phyloP scores from a whole-genome alignment of 73 alveolate genomes.

The Paramecium pentaurelia region DNA sequence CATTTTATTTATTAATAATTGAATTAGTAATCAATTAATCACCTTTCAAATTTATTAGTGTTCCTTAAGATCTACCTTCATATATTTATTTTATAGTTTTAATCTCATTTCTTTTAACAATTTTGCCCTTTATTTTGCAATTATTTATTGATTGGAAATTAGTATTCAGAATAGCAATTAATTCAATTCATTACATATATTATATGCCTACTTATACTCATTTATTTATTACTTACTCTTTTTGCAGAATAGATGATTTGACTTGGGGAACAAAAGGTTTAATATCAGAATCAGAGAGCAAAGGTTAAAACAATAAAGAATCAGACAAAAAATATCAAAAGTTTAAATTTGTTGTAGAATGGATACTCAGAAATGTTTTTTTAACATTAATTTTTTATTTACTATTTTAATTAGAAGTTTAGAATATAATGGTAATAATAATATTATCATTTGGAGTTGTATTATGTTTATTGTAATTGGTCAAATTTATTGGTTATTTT shows the following conservation, averaged over 20 bases:
- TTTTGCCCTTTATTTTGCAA: background rate
- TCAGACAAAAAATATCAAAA: background rate
- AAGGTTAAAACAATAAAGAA: background rate
- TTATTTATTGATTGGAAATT: background rate
- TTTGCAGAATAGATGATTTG: slow-evolving; percentile 61
- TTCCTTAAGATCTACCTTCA: background rate
- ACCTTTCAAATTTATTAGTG: background rate
- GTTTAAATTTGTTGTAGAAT: background rate
- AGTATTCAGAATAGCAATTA: background rate
- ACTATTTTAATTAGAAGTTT: background rate
- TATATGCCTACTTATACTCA: slow-evolving; percentile 55
- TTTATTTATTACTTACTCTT: slow-evolving; percentile 32
- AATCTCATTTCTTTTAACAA: background rate
- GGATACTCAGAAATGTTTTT: background rate
- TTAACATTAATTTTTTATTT: background rate
- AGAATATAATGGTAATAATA: background rate
- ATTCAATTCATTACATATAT: slow-evolving; percentile 31
- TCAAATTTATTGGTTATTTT: background rate
- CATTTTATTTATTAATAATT: background rate
- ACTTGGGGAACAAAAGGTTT: slow-evolving; percentile 65
- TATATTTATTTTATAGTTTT: background rate
- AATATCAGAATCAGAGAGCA: background rate
- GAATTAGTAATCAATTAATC: background rate
- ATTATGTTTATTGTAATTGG: background rate
- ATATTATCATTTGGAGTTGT: background rate